Evolutionary conservation across 179 eudicot species (phyloP).

Genomic region (Actinidia chinensis): DNA sequence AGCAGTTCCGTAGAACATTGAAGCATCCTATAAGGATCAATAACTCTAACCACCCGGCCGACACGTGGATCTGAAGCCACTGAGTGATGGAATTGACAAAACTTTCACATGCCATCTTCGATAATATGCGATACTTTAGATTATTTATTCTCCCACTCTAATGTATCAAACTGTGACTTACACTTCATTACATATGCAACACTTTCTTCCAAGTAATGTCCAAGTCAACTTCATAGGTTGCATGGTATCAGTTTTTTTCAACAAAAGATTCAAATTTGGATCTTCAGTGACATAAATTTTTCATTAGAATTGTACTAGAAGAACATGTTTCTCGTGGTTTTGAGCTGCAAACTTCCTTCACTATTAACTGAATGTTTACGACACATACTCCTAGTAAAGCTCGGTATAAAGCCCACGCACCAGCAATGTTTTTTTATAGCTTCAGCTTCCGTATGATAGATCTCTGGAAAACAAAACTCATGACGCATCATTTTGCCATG

Average conservation of each 20-base stretch:
- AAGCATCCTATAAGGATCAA: conserved; percentile 47
- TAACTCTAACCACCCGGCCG: conserved; percentile 45
- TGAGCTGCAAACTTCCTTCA: not conserved
- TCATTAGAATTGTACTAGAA: too few species aligned
- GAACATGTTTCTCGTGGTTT: not conserved
- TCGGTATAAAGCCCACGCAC: not conserved
- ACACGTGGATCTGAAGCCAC: conserved; percentile 37
- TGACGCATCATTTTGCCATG: too few species aligned
- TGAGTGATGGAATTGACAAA: conserved; percentile 43
- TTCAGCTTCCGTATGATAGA: not conserved
- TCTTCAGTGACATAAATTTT: not conserved
- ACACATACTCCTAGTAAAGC: not conserved
- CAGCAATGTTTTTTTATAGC: not conserved
- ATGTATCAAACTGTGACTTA: conserved; percentile 25
- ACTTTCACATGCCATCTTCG: conserved; percentile 52
- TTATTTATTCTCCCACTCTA: not conserved
- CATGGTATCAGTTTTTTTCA: not conserved
- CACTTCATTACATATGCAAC: too few species aligned
- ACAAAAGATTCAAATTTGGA: not conserved
- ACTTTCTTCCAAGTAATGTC: conserved; percentile 13
- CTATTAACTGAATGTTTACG: too few species aligned
- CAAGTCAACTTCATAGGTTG: not conserved
- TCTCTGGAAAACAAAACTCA: not conserved
- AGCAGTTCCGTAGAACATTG: conserved; percentile 45
- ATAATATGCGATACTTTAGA: conserved; percentile 42